Conservation (phyloP, 306 rosid species). For the Lathyrus oleraceus region DNA sequence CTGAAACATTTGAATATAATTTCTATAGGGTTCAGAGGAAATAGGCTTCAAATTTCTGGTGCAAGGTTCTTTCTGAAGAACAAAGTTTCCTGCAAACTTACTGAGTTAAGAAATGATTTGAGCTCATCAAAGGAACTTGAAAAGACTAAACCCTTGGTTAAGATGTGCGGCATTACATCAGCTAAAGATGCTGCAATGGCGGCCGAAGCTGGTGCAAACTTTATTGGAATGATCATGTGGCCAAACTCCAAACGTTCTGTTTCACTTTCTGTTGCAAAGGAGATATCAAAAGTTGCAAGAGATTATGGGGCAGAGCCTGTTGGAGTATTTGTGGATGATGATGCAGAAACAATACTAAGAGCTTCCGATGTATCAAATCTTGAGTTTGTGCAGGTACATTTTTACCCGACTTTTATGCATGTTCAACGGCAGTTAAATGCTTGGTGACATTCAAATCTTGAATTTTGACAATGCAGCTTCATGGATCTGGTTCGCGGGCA, state of each 20-base stretch:
- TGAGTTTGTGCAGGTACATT: conserved; percentile 77
- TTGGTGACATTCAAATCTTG: conserved; percentile 10
- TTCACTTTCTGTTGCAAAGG: conserved; percentile 79
- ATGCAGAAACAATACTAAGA: conserved; percentile 65
- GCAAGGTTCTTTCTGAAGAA: conserved; percentile 34
- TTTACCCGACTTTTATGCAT: not conserved
- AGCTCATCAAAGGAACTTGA: conserved; percentile 36
- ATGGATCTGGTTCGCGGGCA: conserved; percentile 73
- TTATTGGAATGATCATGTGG: conserved; percentile 94
- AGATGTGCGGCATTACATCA: conserved; percentile 96
- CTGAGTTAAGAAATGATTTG: conserved; percentile 42
- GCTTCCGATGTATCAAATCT: conserved; percentile 68
- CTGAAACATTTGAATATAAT: conserved; percentile 19
- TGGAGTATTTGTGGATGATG: conserved; percentile 93
- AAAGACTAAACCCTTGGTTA: conserved; percentile 63
- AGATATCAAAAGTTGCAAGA: conserved; percentile 84
- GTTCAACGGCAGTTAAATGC: conserved; percentile 23
- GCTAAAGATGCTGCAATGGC: conserved; percentile 90
- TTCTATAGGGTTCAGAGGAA: conserved; percentile 51
- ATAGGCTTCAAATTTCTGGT: conserved; percentile 41
- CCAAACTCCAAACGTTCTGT: conserved; percentile 90
- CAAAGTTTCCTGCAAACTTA: conserved; percentile 47
- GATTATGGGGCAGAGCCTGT: conserved; percentile 81
- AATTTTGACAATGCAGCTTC: conserved; percentile 68
- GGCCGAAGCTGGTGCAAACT: conserved; percentile 93